phyloP scores from a whole-genome alignment of 2,329 filamentous ascomycete species.

The Mollisia scopiformis region DNA sequence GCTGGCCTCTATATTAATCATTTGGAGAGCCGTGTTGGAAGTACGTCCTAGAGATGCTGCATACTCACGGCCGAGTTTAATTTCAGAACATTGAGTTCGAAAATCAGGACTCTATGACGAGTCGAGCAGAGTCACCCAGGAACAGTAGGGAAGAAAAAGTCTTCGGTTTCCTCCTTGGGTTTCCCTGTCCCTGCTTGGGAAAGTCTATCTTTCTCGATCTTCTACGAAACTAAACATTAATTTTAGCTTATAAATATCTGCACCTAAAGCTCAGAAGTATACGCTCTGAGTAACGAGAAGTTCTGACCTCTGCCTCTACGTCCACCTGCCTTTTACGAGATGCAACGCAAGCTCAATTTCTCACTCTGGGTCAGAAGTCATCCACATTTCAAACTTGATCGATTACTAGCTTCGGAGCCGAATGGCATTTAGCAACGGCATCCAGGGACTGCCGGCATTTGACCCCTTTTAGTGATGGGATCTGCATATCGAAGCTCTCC shows the following conservation, averaged over 20 bases:
- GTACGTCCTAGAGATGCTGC: no score
- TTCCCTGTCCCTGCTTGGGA: no score
- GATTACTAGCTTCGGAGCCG: neutral
- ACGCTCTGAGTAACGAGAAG: neutral
- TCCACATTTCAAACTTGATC: neutral
- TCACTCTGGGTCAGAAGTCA: neutral
- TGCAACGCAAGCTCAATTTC: neutral
- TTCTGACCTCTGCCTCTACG: neutral
- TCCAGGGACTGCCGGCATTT: neutral
- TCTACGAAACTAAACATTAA: no score
- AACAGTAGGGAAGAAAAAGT: no score
- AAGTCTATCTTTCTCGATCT: neutral
- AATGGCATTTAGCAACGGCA: neutral
- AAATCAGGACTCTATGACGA: no score
- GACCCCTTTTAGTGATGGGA: neutral
- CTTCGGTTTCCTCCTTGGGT: no score
- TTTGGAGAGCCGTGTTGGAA: no score
- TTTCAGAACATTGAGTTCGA: no score
- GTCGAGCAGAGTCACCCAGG: no score
- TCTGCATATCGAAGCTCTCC: constrained; percentile 1
- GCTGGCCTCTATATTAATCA: no score
- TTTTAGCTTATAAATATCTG: neutral
- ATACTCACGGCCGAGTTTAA: no score
- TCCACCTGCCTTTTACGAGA: neutral
- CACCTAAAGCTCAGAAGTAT: neutral